Evolutionary conservation across 2,329 filamentous ascomycete genomes (phyloP), one percentile per base, ranked within the genome.

Genomic region (Trichophyton verrucosum): DNA sequence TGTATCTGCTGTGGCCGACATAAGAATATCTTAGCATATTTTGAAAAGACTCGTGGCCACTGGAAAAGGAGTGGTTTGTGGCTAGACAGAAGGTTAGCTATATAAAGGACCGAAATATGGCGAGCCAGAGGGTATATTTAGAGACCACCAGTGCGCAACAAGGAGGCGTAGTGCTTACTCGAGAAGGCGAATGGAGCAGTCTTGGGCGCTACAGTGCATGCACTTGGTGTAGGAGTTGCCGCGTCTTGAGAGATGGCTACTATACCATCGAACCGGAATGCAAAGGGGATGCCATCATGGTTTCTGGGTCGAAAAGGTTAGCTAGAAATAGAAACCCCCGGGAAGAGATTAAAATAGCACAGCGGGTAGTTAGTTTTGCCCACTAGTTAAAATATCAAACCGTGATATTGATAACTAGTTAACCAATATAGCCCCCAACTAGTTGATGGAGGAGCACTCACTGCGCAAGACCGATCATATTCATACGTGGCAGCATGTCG

Each of bases 391-490:
- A 38, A 38, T 38, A 38, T 44, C n/a, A n/a, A 44, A 44, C 2
- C 38, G 36, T 40, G 27, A 9, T 22, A 17, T 15, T 7, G 46
- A 17, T n/a, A 20, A 13, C 5, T 20, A 13, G 24, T 3, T 27
- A 24, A 3, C 3, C 3, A 24, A 33, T 7, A 38, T 38, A 38
- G 3, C 33, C 33, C 13, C 33, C 33, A 38, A 3, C 33, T 13
- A 38, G 9, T 13, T 38, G 33, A 38, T 38, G 9, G 7, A 38
- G 33, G 33, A 38, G 33, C 8, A 38, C 57, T 15, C 38, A 59
- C 57, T 59, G 42, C 24, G 57, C 57, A 36, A 59, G 40, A 9
- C 57, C 57, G 40, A 59, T 38, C 44, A 59, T 36, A 33, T 59
- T 59, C 42, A 59, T 59, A 22, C 38, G 40, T 44, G 57, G 27